These are phyloP conservation scores for Penicillium glabrum DNA, from an alignment of 2,329 filamentous ascomycete species.

Conservation along the genomic window DNA sequence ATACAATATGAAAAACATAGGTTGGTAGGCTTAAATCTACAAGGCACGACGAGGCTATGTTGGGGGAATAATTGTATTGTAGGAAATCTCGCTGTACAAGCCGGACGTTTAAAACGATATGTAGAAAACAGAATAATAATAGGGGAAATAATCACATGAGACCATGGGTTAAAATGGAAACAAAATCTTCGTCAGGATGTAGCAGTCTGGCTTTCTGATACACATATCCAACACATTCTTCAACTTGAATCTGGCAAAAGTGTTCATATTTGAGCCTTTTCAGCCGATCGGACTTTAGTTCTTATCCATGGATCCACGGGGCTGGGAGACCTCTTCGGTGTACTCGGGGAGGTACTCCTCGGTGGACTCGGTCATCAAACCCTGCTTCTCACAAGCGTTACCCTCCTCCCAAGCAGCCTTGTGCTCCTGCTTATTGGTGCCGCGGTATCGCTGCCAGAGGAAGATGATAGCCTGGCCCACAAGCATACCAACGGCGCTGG, in stretches of 20 bases:
- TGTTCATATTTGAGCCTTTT: not conserved
- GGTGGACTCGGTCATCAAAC: conserved; percentile 34
- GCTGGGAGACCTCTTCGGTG: conserved; percentile 31
- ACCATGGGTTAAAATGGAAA: conserved; percentile 3
- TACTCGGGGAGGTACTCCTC: conserved; percentile 41
- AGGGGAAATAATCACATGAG: not conserved
- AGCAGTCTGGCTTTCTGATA: not conserved
- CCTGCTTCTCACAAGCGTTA: conserved; percentile 44
- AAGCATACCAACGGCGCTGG: conserved; percentile 49
- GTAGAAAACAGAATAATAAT: conserved; percentile 1
- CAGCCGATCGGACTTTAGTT: conserved; percentile 17
- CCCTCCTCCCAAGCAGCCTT: conserved; percentile 34
- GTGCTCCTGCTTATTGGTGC: conserved; percentile 27
- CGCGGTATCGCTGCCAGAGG: conserved; percentile 45
- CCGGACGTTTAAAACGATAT: conserved; percentile 9
- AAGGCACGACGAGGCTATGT: not conserved
- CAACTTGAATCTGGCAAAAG: not conserved
- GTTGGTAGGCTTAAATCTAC: not conserved
- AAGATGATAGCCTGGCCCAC: conserved; percentile 47
- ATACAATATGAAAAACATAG: not conserved
- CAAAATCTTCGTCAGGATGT: not conserved
- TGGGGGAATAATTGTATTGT: conserved; percentile 3
- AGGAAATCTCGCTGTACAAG: conserved; percentile 20
- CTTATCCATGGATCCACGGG: conserved; percentile 30
- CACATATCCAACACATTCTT: not conserved